Conservation (phyloP, 495 filamentous ascomycete species). For the Penicillium atrosanguineum region DNA sequence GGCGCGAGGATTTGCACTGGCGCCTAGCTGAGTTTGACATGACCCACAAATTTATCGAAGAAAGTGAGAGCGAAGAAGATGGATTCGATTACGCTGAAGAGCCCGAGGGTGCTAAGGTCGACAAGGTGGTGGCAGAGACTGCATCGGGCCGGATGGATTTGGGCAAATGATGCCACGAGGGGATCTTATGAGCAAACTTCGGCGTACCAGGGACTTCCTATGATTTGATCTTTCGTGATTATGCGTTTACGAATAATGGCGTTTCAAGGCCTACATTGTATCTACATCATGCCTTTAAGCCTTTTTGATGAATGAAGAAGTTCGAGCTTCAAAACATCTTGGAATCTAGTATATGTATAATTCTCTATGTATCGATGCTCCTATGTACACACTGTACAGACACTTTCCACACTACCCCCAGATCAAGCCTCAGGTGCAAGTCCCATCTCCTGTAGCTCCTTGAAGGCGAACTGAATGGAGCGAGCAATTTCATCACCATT, state of each 20-base stretch:
- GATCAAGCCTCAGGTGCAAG: slow-evolving; percentile 9
- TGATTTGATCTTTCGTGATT: slow-evolving; percentile 19
- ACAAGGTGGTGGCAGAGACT: slow-evolving; percentile 36
- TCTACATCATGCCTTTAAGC: slow-evolving; percentile 16
- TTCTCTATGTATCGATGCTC: not conserved
- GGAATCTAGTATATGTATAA: not conserved
- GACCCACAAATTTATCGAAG: slow-evolving; percentile 55
- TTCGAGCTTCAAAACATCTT: not conserved
- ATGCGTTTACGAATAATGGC: slow-evolving; percentile 31
- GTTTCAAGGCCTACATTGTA: slow-evolving; percentile 27
- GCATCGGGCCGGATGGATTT: slow-evolving; percentile 46
- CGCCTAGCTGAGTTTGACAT: slow-evolving; percentile 56
- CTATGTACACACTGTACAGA: not conserved
- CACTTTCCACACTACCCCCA: not conserved
- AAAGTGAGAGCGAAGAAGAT: slow-evolving; percentile 51
- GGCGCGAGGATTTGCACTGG: slow-evolving; percentile 74
- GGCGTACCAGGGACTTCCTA: slow-evolving; percentile 33
- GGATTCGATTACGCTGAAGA: slow-evolving; percentile 49
- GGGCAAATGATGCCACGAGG: slow-evolving; percentile 27
- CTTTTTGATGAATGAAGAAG: not conserved
- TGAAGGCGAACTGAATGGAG: slow-evolving; percentile 33
- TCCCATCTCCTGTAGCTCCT: slow-evolving; percentile 30
- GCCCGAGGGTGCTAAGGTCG: slow-evolving; percentile 23
- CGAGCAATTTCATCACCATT: slow-evolving; percentile 50
- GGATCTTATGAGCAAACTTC: slow-evolving; percentile 21